A percentile compares a stretch with the other conserved stretches of the same genome.
These are phyloP conservation scores for Apiospora rasikravindrae DNA, from an alignment of 2,329 filamentous ascomycete genomes.

Conservation along the genomic window DNA sequence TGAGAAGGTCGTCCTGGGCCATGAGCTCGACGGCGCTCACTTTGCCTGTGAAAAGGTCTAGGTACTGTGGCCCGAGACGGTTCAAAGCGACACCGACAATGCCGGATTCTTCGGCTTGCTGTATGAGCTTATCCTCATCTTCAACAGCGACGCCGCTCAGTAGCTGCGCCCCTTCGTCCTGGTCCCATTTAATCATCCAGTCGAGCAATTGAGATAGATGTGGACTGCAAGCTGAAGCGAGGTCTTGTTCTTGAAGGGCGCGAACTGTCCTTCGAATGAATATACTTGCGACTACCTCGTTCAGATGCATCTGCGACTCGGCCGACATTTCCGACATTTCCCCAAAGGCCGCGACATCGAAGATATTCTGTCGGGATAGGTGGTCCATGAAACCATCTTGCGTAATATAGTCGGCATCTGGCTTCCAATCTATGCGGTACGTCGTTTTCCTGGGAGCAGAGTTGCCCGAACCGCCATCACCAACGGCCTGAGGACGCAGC, in stretches of 20 bases:
- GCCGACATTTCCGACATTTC: not conserved
- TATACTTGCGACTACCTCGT: conserved; percentile 23
- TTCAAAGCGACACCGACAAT: conserved; percentile 18
- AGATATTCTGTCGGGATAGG: not conserved
- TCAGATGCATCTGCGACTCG: conserved; percentile 19
- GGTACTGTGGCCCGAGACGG: conserved; percentile 21
- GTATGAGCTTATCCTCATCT: conserved; percentile 21
- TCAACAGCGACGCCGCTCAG: conserved; percentile 2
- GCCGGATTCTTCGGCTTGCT: conserved; percentile 20
- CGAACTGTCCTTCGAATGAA: conserved; percentile 23
- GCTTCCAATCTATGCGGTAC: conserved; percentile 23
- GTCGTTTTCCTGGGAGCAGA: conserved; percentile 22
- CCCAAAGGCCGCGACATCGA: not conserved
- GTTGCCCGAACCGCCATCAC: not conserved
- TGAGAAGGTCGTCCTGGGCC: conserved; percentile 17
- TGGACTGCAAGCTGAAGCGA: conserved; percentile 9
- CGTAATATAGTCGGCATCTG: conserved; percentile 22
- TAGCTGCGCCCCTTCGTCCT: not conserved
- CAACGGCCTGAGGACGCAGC: conserved; percentile 19
- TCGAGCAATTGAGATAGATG: conserved; percentile 24
- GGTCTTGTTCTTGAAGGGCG: not conserved
- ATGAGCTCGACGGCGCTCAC: conserved; percentile 8
- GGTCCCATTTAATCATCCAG: conserved; percentile 24
- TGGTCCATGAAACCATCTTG: conserved; percentile 17
- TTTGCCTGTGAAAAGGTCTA: conserved; percentile 18